Conservation (phyloP, 139 green algal species). For the Trebouxia sp. region DNA sequence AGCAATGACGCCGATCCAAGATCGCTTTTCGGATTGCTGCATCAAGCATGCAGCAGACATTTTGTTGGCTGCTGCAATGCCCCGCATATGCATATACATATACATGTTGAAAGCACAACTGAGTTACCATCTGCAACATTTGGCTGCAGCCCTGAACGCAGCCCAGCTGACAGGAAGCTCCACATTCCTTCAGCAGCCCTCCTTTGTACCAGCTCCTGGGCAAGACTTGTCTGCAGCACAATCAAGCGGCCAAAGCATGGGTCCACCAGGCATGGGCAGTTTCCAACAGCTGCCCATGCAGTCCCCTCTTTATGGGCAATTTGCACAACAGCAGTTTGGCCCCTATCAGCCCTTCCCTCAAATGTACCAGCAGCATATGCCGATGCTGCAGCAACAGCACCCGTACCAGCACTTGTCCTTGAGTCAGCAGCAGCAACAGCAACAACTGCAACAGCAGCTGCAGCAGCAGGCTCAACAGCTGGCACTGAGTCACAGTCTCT, state of each 20-base stretch:
- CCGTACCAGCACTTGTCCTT: not conserved
- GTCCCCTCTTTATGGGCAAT: not conserved
- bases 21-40: no score
- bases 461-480: slow-evolving; percentile 8
- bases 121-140: not conserved
- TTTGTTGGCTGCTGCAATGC: no score
- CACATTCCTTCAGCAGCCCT: not conserved
- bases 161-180: not conserved
- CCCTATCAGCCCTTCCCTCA: not conserved
- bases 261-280: not conserved
- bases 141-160: not conserved
- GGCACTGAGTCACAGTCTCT: not conserved
- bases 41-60: no score
- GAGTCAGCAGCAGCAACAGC: not conserved
- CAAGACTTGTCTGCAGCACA: no score
- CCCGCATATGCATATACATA: no score
- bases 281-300: not conserved
- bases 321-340: slow-evolving; percentile 7
- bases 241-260: not conserved
- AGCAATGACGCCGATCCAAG: no score
- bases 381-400: not conserved
- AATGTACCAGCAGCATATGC: not conserved
- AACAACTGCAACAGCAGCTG: not conserved
- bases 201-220: not conserved
- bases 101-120: no score